Evolutionary conservation across 192 early-diverging fungal genomes (phyloP).

Genomic region (Coemansia erecta): DNA sequence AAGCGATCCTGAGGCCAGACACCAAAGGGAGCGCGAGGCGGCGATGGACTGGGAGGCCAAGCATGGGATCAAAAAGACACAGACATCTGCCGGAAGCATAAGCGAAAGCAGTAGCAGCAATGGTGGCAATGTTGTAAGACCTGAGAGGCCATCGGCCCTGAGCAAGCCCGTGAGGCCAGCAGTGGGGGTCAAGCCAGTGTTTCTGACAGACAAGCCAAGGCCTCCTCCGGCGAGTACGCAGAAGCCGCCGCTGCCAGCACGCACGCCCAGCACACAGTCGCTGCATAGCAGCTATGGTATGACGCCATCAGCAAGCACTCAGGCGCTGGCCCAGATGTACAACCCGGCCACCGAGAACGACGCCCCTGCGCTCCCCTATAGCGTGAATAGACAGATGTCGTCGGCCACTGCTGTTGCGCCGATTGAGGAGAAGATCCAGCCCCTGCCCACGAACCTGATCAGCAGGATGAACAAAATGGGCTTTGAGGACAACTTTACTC

Average conservation of each 20-base stretch:
- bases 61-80: constrained; percentile 19
- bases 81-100: background rate
- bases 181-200: constrained; percentile 10
- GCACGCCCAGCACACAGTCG: background rate
- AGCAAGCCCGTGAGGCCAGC: constrained; percentile 1
- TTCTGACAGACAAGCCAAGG: background rate
- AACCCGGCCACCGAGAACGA: constrained; percentile 32
- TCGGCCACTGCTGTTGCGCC: constrained; percentile 5
- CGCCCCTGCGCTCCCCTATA: constrained; percentile 31
- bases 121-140: background rate
- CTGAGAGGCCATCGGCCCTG: background rate
- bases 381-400: constrained; percentile 1
- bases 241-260: background rate
- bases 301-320: too few relatives aligned
- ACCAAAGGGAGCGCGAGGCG: constrained; percentile 22
- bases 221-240: background rate
- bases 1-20: constrained; percentile 8
- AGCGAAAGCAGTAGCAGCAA: background rate
- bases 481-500: constrained; percentile 42
- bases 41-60: constrained; percentile 26
- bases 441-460: constrained; percentile 26
- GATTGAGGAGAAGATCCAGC: constrained; percentile 22
- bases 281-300: background rate
- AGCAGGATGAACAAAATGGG: constrained; percentile 21
- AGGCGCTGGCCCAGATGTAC: background rate